Evolutionary conservation across 345 rosid species (phyloP), one percentile per base, ranked within the genome.

Genomic region (Salix suchowensis): DNA sequence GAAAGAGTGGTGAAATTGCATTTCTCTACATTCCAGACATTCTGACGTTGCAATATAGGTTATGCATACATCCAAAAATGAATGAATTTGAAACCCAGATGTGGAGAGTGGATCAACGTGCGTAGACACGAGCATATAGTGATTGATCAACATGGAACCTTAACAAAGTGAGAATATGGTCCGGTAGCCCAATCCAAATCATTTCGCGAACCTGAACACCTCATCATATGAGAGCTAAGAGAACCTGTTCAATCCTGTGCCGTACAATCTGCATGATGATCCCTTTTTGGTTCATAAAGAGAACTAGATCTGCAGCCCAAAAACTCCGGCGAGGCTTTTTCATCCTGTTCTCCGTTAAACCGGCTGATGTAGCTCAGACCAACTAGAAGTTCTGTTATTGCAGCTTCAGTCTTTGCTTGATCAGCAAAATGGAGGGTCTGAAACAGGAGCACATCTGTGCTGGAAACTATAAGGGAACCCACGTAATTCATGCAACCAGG

Each of bases 401-500:
- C 90, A 68, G 89, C 87, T 81, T 91, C 96, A 7, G 93, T 89
- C 77, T 88, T 89, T 42, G 80, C 89, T 81, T 39, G 84, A 76
- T 88, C 77, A 15, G 93, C 93, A 79, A 72, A 91, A 82, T 85
- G 82, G 10, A 91, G 88, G 0, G 91, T 91, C 83, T 88, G 93
- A 68, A 89, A 86, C 75, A 88, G 77, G 79, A 87, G 88, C 76
- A 89, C 85, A 71, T 85, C 85, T 30, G 84, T 75, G 60, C 84
- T 68, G 1, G 85, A 86, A 71, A 78, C 82, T 24, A 24, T 24
- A 24, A 24, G 26, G 26, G 26, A 24, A 24, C 26, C 26, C 26
- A 24, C 26, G 26, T 24, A 24, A 24, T 24, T 24, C 26, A 24
- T 24, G 26, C 26, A 24, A 24, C 26, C 26, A 24, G 1, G 26